Conservation (phyloP, 352 stramenopile genomes). For the Phytophthora idaei region DNA sequence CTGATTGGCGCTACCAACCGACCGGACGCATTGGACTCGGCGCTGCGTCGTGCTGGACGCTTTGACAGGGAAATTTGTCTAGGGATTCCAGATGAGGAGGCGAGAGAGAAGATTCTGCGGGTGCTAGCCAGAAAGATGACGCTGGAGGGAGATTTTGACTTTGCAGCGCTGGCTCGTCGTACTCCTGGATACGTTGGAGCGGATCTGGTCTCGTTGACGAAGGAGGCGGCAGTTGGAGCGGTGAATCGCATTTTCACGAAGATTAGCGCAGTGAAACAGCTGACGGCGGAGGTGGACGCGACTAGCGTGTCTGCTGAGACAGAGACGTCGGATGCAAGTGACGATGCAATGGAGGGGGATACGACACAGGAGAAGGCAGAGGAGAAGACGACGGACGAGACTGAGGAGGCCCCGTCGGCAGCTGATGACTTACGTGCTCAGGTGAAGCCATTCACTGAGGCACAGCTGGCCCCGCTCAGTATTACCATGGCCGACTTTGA, state of each 20-base stretch:
- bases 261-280: constrained; percentile 44
- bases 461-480: constrained; percentile 91
- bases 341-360: constrained; percentile 33
- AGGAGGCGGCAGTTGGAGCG: constrained; percentile 97
- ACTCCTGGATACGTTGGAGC: constrained; percentile 98
- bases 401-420: constrained; percentile 31
- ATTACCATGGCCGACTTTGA: constrained; percentile 98
- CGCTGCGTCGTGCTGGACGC: constrained; percentile 94
- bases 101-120: constrained; percentile 94
- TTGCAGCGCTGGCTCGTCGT: constrained; percentile 88
- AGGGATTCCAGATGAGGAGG: constrained; percentile 96
- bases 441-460: constrained; percentile 84
- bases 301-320: constrained; percentile 14
- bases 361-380: constrained; percentile 11
- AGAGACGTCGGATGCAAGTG: constrained; percentile 20
- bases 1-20: constrained; percentile 98
- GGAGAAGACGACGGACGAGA: constrained; percentile 16
- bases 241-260: constrained; percentile 98
- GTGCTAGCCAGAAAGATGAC: constrained; percentile 95
- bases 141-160: constrained; percentile 94
- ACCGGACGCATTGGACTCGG: constrained; percentile 96
- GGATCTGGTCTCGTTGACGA: constrained; percentile 97
- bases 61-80: constrained; percentile 99
- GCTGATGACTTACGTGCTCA: constrained; percentile 72
- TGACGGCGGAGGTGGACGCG: constrained; percentile 16